Conservation (phyloP, 805 yeast species). For the Ogataea zsoltii region DNA sequence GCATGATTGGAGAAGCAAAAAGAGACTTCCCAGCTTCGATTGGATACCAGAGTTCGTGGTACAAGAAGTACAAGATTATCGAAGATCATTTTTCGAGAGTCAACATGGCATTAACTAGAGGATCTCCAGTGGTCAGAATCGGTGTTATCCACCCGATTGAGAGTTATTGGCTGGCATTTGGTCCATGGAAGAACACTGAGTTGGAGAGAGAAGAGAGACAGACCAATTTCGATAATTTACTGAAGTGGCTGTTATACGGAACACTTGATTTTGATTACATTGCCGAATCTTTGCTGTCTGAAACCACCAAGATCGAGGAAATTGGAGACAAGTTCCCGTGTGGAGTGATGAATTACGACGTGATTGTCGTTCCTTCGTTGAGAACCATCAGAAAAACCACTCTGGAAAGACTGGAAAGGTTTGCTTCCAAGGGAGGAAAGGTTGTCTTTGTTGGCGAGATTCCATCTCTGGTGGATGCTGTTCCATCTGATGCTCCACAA, state of each 20-base stretch:
- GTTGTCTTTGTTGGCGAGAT: conserved; percentile 13
- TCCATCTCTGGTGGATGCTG: conserved; percentile 9
- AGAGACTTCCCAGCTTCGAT: conserved; percentile 16
- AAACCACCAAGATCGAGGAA: conserved; percentile 5
- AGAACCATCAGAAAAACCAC: conserved; percentile 8
- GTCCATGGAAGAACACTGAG: conserved; percentile 12
- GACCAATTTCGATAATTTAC: conserved; percentile 10
- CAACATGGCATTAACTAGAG: conserved; percentile 10
- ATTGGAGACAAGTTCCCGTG: conserved; percentile 6
- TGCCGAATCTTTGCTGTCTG: conserved; percentile 13
- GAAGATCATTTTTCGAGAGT: conserved; percentile 13
- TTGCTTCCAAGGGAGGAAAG: conserved; percentile 9
- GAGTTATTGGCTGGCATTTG: conserved; percentile 14
- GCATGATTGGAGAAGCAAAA: conserved; percentile 16
- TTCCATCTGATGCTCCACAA: neutral
- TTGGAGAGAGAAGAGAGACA: conserved; percentile 11
- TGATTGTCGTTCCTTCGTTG: conserved; percentile 10
- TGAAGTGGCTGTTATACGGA: conserved; percentile 12
- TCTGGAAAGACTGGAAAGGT: conserved; percentile 8
- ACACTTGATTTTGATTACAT: conserved; percentile 14
- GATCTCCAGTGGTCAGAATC: conserved; percentile 11
- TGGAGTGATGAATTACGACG: conserved; percentile 14
- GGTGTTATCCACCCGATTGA: conserved; percentile 17
- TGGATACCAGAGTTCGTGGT: conserved; percentile 16
- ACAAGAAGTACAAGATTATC: conserved; percentile 8